Evolutionary conservation across 148 eudicot genomes (phyloP).

Genomic region (Nyssa sinensis): DNA sequence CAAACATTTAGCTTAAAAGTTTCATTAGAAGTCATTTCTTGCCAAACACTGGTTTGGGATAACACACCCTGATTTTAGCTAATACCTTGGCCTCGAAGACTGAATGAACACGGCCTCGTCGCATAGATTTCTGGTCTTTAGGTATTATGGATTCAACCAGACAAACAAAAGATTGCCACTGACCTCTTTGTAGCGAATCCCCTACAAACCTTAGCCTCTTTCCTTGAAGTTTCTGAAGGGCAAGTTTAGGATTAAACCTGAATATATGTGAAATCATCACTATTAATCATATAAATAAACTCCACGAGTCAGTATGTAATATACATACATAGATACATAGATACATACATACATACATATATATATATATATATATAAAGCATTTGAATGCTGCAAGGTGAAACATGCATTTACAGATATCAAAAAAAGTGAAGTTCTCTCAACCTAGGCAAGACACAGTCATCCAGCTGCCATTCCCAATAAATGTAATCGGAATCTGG

Average conservation of each 20-base stretch:
- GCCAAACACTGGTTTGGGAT: too few relatives aligned
- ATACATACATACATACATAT: too few relatives aligned
- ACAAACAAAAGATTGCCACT: slow-evolving; percentile 96
- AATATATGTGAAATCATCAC: not conserved
- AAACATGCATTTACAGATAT: not conserved
- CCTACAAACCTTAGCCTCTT: slow-evolving; percentile 95
- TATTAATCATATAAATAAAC: too few relatives aligned
- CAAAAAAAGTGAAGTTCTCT: not conserved
- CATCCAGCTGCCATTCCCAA: slow-evolving; percentile 96
- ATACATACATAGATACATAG: too few relatives aligned
- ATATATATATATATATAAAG: too few relatives aligned
- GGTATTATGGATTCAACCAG: slow-evolving; percentile 67
- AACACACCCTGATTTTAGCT: too few relatives aligned
- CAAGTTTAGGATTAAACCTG: slow-evolving; percentile 74
- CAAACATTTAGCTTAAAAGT: too few relatives aligned
- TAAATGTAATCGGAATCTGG: slow-evolving; percentile 59
- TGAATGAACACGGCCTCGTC: slow-evolving; percentile 55
- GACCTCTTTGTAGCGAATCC: slow-evolving; percentile 85
- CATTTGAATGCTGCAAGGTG: not conserved
- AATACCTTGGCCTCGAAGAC: slow-evolving; percentile 71
- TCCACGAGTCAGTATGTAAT: not conserved
- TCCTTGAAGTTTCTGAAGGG: slow-evolving; percentile 64
- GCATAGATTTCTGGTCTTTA: slow-evolving; percentile 58
- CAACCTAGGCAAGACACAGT: slow-evolving; percentile 78
- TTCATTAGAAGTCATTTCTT: too few relatives aligned